Conservation (phyloP, 306 rosid genomes). For the Acmispon strigosus region DNA sequence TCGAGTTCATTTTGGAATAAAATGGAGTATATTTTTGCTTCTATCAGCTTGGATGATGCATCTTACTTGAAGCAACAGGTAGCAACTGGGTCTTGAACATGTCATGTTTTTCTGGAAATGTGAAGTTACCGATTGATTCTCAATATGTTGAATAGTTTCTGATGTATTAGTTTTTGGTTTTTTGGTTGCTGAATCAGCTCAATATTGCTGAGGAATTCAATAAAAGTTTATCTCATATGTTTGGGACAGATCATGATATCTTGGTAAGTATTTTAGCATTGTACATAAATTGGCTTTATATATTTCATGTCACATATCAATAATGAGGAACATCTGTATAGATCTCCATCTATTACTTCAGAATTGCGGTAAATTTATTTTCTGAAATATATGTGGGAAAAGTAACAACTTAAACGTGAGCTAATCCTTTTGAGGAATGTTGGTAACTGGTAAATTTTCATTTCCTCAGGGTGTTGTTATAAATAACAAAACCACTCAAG, state of each 20-base stretch:
- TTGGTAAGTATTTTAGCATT: constrained; percentile 39
- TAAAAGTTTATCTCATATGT: constrained; percentile 49
- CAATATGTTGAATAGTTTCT: constrained; percentile 13
- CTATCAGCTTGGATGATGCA: constrained; percentile 56
- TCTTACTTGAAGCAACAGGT: constrained; percentile 81
- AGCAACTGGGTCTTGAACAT: constrained; percentile 23
- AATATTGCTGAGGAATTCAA: constrained; percentile 58
- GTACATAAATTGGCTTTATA: not conserved
- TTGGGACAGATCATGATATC: constrained; percentile 45
- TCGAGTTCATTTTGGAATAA: constrained; percentile 77
- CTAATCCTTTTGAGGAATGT: constrained; percentile 4
- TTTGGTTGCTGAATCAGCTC: constrained; percentile 47
- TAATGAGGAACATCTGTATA: not conserved
- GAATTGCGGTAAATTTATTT: not conserved
- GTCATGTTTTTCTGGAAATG: not conserved
- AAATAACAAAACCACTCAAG: constrained; percentile 34
- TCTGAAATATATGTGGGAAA: constrained; percentile 6
- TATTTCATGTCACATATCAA: constrained; percentile 12
- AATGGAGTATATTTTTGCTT: constrained; percentile 61
- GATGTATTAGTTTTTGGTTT: not conserved
- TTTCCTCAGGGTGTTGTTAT: constrained; percentile 49
- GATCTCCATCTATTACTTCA: constrained; percentile 3
- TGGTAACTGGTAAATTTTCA: not conserved
- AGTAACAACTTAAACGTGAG: constrained; percentile 1
- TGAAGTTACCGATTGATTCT: constrained; percentile 10